Percentiles rank a stretch among this genome's conserved stretches.
These are phyloP conservation scores for Cutaneotrichosporon arboriforme DNA, from an alignment of 1,284 basidiomycete genomes.

Conservation along the genomic window DNA sequence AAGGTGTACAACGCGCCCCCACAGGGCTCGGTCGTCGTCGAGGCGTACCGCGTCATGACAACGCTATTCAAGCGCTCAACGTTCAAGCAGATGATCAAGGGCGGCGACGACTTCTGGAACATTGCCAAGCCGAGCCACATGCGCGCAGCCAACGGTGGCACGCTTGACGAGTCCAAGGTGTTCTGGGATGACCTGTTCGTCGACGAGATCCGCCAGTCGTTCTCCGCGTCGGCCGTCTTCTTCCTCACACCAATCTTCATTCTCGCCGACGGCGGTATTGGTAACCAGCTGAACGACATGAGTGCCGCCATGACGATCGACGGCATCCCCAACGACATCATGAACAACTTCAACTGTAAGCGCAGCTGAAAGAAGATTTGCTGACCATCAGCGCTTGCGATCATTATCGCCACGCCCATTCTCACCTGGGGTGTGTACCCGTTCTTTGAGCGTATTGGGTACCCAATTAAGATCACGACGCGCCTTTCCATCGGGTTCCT, in stretches of 20 bases:
- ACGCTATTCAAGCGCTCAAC: slow-evolving; percentile 25
- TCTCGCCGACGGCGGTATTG: slow-evolving; percentile 40
- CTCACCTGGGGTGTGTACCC: slow-evolving; percentile 51
- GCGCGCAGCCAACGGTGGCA: slow-evolving; percentile 26
- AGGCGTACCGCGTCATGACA: slow-evolving; percentile 39
- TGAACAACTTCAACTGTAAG: slow-evolving; percentile 50
- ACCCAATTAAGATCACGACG: slow-evolving; percentile 36
- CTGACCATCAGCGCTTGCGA: slow-evolving; percentile 34
- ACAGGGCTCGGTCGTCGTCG: slow-evolving; percentile 49
- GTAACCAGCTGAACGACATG: slow-evolving; percentile 46
- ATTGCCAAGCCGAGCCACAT: slow-evolving; percentile 48
- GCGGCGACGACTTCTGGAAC: slow-evolving; percentile 49
- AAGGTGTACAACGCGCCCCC: slow-evolving; percentile 45
- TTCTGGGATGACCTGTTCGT: slow-evolving; percentile 52
- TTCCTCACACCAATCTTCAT: slow-evolving; percentile 50
- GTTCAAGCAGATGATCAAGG: slow-evolving; percentile 22
- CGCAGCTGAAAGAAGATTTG: no score
- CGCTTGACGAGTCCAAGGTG: slow-evolving; percentile 44
- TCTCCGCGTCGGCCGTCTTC: slow-evolving; percentile 51
- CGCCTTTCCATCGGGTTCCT: slow-evolving; percentile 38
- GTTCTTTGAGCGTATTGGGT: slow-evolving; percentile 42
- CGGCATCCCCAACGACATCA: slow-evolving; percentile 51
- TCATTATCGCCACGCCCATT: slow-evolving; percentile 49
- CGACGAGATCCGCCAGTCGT: slow-evolving; percentile 49
- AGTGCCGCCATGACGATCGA: slow-evolving; percentile 47